A percentile compares a stretch with the other conserved stretches of the same genome.
Conservation (phyloP, 352 stramenopile genomes). For the Elongisporangium anandrum region DNA sequence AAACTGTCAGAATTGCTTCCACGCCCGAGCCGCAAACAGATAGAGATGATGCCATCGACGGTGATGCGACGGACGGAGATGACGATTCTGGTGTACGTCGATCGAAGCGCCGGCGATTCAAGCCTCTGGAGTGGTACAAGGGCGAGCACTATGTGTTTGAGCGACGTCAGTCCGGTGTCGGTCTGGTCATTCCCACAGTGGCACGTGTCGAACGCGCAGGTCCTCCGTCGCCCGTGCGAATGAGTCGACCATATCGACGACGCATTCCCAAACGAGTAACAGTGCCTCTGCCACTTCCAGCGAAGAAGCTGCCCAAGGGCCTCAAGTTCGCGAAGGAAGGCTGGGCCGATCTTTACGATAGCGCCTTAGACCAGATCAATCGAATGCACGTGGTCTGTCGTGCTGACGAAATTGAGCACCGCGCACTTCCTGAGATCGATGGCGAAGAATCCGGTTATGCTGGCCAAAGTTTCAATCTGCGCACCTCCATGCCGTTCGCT, state of each 20-base stretch:
- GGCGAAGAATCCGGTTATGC: conserved; percentile 54
- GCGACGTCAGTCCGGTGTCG: conserved; percentile 74
- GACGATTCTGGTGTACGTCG: conserved; percentile 63
- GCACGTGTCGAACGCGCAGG: conserved; percentile 63
- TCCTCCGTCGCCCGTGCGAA: conserved; percentile 31
- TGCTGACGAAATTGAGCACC: conserved; percentile 63
- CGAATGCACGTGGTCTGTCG: conserved; percentile 81
- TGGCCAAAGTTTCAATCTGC: conserved; percentile 87
- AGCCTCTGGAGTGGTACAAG: conserved; percentile 88
- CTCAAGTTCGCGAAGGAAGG: conserved; percentile 51
- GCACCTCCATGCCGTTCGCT: conserved; percentile 56
- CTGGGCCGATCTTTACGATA: conserved; percentile 72
- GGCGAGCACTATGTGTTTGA: conserved; percentile 86
- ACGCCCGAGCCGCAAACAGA: conserved; percentile 47
- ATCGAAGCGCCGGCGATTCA: conserved; percentile 74
- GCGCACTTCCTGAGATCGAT: conserved; percentile 58
- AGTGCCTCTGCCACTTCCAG: conserved; percentile 15
- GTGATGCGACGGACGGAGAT: conserved; percentile 37
- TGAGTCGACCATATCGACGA: conserved; percentile 30
- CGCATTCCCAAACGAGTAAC: conserved; percentile 20
- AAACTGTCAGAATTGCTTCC: conserved; percentile 37
- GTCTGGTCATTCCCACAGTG: conserved; percentile 76
- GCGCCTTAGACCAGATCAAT: conserved; percentile 47
- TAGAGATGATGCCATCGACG: conserved; percentile 57
- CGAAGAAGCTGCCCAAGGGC: conserved; percentile 43